Conservation (phyloP, 257 asterid genomes). For the Solanum pinnatisectum region DNA sequence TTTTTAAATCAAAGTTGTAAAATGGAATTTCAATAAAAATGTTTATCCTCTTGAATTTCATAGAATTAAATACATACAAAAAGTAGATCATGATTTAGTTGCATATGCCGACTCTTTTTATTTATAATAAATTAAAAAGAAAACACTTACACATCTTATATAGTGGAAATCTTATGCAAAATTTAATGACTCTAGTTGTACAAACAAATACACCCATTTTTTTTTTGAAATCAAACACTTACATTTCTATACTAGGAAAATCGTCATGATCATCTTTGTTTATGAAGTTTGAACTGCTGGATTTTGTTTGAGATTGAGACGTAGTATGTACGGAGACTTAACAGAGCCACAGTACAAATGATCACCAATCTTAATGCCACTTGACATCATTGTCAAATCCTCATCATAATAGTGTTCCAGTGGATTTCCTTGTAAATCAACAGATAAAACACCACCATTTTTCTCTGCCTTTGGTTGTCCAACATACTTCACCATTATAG, state of each 20-base stretch:
- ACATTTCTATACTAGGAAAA: not conserved
- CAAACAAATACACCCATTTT: not conserved
- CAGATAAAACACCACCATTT: conserved; percentile 50
- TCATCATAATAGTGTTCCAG: conserved; percentile 42
- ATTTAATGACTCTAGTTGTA: not conserved
- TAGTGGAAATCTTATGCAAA: not conserved
- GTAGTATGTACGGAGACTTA: conserved; percentile 26
- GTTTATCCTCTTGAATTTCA: not conserved
- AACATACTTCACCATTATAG: conserved; percentile 25
- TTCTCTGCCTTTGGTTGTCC: conserved; percentile 18
- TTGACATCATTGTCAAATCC: conserved; percentile 9
- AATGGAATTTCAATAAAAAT: not conserved
- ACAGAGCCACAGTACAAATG: conserved; percentile 54
- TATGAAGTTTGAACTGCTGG: conserved; percentile 31
- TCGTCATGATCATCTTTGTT: not conserved
- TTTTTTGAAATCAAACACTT: not conserved
- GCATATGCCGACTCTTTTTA: not conserved
- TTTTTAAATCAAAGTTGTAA: not conserved
- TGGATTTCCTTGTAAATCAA: conserved; percentile 73
- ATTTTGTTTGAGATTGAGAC: conserved; percentile 45
- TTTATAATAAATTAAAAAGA: not conserved
- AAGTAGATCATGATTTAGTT: not conserved
- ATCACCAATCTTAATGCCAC: conserved; percentile 48
- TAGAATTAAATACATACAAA: not conserved
- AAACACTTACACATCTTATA: not conserved